Conservation (phyloP, 208 protist species). For the Trypanosoma conorhini region DNA sequence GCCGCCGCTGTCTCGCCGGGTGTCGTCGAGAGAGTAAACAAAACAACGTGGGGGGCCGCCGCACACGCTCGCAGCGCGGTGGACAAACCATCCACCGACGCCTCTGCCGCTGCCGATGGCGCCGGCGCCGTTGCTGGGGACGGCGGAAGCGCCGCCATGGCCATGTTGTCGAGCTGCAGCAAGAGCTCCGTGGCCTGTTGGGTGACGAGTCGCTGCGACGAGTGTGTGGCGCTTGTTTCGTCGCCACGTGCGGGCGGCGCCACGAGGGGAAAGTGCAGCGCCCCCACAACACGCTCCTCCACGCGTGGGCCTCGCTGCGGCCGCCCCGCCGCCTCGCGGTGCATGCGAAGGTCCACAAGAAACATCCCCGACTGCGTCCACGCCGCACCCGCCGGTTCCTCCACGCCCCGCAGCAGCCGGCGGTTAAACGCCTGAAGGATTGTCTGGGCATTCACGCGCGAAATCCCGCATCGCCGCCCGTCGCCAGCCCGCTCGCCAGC, state of each 20-base stretch:
- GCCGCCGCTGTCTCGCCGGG: slow-evolving; percentile 28
- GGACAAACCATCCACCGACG: not conserved
- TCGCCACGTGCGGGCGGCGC: not conserved
- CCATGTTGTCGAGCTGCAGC: slow-evolving; percentile 35
- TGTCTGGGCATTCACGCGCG: slow-evolving; percentile 14
- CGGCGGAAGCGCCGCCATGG: slow-evolving; percentile 44
- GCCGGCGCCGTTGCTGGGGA: not conserved
- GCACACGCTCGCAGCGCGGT: not conserved
- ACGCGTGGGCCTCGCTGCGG: not conserved
- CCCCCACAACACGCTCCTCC: slow-evolving; percentile 46
- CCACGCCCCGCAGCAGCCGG: not conserved
- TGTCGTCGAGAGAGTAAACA: slow-evolving; percentile 17
- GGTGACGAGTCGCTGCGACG: slow-evolving; percentile 32
- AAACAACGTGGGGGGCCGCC: slow-evolving; percentile 23
- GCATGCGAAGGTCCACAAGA: slow-evolving; percentile 52
- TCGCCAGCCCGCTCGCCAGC: slow-evolving; percentile 2
- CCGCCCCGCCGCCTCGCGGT: not conserved
- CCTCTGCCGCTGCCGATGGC: not conserved
- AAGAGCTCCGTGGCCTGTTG: slow-evolving; percentile 55
- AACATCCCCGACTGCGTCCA: slow-evolving; percentile 46
- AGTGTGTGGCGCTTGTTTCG: not conserved
- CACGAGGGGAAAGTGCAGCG: slow-evolving; percentile 42
- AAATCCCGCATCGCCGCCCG: not conserved
- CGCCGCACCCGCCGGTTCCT: not conserved
- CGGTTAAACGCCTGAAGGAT: slow-evolving; percentile 23